These are phyloP conservation scores for Isatis lusitanica DNA, from an alignment of 441 rosid genomes.

Conservation along the genomic window DNA sequence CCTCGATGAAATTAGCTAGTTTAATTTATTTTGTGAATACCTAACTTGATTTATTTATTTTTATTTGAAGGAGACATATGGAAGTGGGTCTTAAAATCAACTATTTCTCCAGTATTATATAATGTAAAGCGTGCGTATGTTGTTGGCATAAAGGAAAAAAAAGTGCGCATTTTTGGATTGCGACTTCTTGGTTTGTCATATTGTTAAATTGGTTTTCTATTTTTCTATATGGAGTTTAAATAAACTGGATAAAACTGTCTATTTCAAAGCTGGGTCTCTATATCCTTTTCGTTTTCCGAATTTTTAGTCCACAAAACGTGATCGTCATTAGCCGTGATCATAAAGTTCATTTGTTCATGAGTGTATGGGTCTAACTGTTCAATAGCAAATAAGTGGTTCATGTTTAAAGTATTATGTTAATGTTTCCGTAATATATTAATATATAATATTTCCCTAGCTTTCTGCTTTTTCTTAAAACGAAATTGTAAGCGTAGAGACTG, in stretches of 20 bases:
- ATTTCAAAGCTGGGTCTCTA: slow-evolving; percentile 23
- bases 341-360: slow-evolving; percentile 16
- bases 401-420: slow-evolving; percentile 5
- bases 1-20: neutral
- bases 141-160: slow-evolving; percentile 20
- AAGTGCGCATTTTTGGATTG: neutral
- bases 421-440: neutral
- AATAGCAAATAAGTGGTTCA: slow-evolving; percentile 17
- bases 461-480: neutral
- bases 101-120: neutral
- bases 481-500: neutral
- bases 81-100: slow-evolving; percentile 28
- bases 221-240: neutral
- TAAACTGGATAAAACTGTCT: slow-evolving; percentile 21
- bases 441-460: neutral
- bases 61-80: neutral
- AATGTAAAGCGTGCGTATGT: slow-evolving; percentile 26
- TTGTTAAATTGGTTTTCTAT: neutral
- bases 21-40: neutral
- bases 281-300: slow-evolving; percentile 5
- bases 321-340: slow-evolving; percentile 30
- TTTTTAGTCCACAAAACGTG: slow-evolving; percentile 36
- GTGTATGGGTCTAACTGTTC: slow-evolving; percentile 12
- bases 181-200: slow-evolving; percentile 20
- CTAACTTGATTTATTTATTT: neutral